Percentiles rank a stretch among this genome's conserved stretches.
Conservation (phyloP, 805 yeast species). For the Clavispora santaluciae region DNA sequence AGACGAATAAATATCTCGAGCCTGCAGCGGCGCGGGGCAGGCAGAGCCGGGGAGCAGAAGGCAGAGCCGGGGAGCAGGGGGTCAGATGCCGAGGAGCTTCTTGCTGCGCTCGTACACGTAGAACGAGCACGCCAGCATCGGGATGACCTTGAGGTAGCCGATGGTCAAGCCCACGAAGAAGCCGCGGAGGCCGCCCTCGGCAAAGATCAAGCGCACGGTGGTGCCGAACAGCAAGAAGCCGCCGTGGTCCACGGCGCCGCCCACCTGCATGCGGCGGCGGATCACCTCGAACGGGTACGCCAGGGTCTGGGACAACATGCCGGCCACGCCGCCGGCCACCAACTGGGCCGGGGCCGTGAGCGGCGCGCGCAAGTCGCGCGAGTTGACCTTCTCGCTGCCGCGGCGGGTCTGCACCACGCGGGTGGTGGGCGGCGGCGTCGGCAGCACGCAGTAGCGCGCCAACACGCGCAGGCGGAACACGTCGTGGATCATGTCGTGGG, state of each 20-base stretch:
- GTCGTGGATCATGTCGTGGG: constrained; percentile 90
- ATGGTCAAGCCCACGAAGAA: constrained; percentile 92
- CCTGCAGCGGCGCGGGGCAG: too few relatives aligned
- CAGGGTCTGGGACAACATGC: constrained; percentile 91
- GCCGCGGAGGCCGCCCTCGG: constrained; percentile 78
- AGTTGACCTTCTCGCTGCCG: constrained; percentile 18
- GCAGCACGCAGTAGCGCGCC: constrained; percentile 45
- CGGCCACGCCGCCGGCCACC: constrained; percentile 93
- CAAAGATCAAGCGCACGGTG: constrained; percentile 57
- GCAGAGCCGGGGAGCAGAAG: too few relatives aligned
- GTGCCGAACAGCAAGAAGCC: constrained; percentile 48
- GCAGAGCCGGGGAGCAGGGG: background rate
- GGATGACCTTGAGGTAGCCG: constrained; percentile 91
- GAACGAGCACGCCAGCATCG: constrained; percentile 96
- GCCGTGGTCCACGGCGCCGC: constrained; percentile 66
- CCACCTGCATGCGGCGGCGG: constrained; percentile 93
- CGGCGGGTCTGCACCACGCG: constrained; percentile 15
- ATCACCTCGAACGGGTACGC: constrained; percentile 96
- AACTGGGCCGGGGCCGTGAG: constrained; percentile 89
- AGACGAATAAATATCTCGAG: constrained; percentile 6
- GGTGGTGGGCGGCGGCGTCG: constrained; percentile 9
- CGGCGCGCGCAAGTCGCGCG: constrained; percentile 52
- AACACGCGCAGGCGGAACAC: constrained; percentile 60
- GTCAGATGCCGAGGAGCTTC: constrained; percentile 55
- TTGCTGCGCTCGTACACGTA: constrained; percentile 90